Evolutionary conservation across 176 grass and related monocot species (phyloP).

Genomic region (Guadua angustifolia): DNA sequence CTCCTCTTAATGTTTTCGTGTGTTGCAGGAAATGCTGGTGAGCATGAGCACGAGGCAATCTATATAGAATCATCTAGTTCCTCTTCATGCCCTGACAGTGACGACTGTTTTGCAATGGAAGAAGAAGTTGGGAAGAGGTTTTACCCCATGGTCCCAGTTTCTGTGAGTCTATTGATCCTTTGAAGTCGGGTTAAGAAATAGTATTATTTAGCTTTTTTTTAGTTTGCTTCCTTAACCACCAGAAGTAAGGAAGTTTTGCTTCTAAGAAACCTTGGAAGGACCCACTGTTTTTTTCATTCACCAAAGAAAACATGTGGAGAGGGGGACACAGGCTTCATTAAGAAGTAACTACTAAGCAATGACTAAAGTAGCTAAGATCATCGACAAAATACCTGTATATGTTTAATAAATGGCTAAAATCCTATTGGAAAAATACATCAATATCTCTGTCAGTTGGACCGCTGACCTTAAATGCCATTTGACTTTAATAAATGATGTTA

Average conservation of each 20-base stretch:
- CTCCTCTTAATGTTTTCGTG: constrained; percentile 15
- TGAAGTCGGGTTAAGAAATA: constrained; percentile 48
- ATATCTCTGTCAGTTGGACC: constrained; percentile 36
- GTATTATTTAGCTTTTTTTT: constrained; percentile 23
- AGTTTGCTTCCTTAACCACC: constrained; percentile 6
- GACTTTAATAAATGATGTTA: constrained; percentile 13
- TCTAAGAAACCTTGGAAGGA: constrained; percentile 31
- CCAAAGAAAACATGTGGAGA: constrained; percentile 1
- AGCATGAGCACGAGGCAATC: constrained; percentile 58
- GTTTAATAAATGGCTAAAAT: constrained; percentile 13
- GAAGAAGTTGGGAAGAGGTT: constrained; percentile 86
- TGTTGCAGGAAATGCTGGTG: constrained; percentile 51
- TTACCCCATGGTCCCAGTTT: constrained; percentile 86
- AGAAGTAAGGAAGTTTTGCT: constrained; percentile 36
- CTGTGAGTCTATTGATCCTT: constrained; percentile 68
- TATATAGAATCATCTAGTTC: constrained; percentile 63
- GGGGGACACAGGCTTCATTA: neutral
- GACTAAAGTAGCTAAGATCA: constrained; percentile 26
- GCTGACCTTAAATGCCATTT: constrained; percentile 25
- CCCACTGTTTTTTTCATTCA: neutral
- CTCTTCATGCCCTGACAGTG: constrained; percentile 52
- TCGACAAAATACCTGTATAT: constrained; percentile 3
- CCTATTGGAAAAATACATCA: neutral
- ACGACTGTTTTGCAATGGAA: constrained; percentile 71
- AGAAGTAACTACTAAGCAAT: constrained; percentile 25